phyloP scores from a whole-genome alignment of 495 filamentous ascomycete species.

The Lepraria neglecta region DNA sequence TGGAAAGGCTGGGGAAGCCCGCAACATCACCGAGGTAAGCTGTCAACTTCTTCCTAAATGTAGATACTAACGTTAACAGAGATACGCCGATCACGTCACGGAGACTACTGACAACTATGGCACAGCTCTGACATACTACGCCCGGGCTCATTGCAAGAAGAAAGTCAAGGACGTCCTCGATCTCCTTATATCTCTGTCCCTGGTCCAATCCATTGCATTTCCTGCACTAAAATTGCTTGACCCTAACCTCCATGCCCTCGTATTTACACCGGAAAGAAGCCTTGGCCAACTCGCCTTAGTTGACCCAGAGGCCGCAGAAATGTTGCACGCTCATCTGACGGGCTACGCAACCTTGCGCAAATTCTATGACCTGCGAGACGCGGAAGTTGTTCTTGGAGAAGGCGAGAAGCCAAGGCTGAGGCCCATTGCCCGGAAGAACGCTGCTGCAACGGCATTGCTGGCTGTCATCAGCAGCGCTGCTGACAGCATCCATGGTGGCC shows the following conservation, averaged over 20 bases:
- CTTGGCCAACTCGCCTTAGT: slow-evolving; percentile 57
- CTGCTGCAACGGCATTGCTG: slow-evolving; percentile 64
- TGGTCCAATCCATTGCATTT: slow-evolving; percentile 74
- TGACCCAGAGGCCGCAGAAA: slow-evolving; percentile 70
- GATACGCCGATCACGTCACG: slow-evolving; percentile 66
- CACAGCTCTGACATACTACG: slow-evolving; percentile 76
- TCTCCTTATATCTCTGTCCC: slow-evolving; percentile 76
- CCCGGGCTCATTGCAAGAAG: slow-evolving; percentile 62
- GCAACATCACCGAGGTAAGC: slow-evolving; percentile 69
- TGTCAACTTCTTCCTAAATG: slow-evolving; percentile 9
- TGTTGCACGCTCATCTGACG: slow-evolving; percentile 75
- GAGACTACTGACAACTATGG: slow-evolving; percentile 66
- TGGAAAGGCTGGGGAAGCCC: slow-evolving; percentile 62
- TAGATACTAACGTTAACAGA: slow-evolving; percentile 42
- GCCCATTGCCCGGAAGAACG: slow-evolving; percentile 51
- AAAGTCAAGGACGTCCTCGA: slow-evolving; percentile 78
- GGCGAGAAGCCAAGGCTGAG: slow-evolving; percentile 41
- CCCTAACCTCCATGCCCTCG: slow-evolving; percentile 54
- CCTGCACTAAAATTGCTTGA: slow-evolving; percentile 65
- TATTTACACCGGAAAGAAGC: slow-evolving; percentile 58
- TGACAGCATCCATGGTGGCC: slow-evolving; percentile 81
- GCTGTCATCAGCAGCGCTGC: slow-evolving; percentile 75
- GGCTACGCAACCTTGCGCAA: slow-evolving; percentile 82
- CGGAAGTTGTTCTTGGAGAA: slow-evolving; percentile 40
- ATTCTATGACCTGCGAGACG: slow-evolving; percentile 81